Evolutionary conservation across 2,329 filamentous ascomycete species (phyloP).

Genomic region (Pseudogymnoascus sp.): DNA sequence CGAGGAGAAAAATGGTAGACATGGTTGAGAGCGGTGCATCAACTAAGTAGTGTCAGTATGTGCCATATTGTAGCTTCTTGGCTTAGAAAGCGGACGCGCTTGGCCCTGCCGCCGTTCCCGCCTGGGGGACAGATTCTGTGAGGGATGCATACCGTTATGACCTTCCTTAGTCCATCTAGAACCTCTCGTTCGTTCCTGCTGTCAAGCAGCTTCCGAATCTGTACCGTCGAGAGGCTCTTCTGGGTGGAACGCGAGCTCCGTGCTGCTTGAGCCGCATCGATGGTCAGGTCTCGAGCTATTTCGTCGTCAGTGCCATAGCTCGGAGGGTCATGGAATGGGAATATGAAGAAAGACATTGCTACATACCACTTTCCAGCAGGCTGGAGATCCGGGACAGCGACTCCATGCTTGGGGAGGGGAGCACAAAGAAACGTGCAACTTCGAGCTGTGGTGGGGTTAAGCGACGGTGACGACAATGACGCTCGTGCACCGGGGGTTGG

Average conservation of each 20-base stretch:
- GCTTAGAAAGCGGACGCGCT: constrained; percentile 16
- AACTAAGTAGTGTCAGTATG: constrained; percentile 49
- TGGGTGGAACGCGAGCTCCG: constrained; percentile 55
- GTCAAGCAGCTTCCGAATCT: constrained; percentile 91
- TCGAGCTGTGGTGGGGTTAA: constrained; percentile 24
- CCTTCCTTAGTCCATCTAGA: constrained; percentile 79
- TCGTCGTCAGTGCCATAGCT: background rate
- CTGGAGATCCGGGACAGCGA: constrained; percentile 90
- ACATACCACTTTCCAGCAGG: constrained; percentile 85
- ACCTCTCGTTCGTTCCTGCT: constrained; percentile 90
- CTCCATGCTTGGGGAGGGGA: constrained; percentile 60
- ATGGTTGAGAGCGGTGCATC: constrained; percentile 88
- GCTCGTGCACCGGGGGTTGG: background rate
- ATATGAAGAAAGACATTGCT: constrained; percentile 8
- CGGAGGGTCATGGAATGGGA: background rate
- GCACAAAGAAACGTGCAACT: constrained; percentile 4
- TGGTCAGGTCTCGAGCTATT: constrained; percentile 86
- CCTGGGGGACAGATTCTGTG: background rate
- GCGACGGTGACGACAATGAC: constrained; percentile 16
- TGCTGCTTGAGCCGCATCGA: constrained; percentile 91
- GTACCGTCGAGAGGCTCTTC: constrained; percentile 63
- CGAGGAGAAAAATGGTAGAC: constrained; percentile 89
- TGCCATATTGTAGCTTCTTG: background rate
- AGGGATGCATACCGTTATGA: constrained; percentile 64
- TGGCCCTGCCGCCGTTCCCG: background rate